A percentile compares a stretch with the other conserved stretches of the same genome.
Conservation (phyloP, 1,139 yeast genomes). For the Hansenula sp. region DNA sequence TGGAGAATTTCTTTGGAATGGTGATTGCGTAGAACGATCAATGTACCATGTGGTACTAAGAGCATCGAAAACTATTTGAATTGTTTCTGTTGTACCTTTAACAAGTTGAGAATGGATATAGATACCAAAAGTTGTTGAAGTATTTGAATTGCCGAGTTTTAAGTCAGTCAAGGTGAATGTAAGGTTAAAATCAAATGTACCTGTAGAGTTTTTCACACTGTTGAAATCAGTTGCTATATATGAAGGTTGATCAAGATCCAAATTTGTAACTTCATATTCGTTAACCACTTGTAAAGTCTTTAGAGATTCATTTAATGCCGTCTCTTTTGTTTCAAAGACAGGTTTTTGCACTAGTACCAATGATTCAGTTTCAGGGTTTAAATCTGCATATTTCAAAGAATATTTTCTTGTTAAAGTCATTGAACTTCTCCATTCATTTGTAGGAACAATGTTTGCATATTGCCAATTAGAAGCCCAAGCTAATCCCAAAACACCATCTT, state of each 20-base stretch:
- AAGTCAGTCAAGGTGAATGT: conserved; percentile 8
- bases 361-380: conserved; percentile 21
- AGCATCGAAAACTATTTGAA: conserved; percentile 15
- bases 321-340: conserved; percentile 7
- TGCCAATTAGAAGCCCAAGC: conserved; percentile 40
- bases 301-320: background rate
- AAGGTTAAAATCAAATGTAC: conserved; percentile 15
- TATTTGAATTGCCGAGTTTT: background rate
- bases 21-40: conserved; percentile 12
- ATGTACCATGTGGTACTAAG: conserved; percentile 11
- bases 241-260: background rate
- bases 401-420: conserved; percentile 29
- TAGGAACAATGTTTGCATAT: conserved; percentile 29
- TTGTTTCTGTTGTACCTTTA: conserved; percentile 6
- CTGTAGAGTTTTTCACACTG: conserved; percentile 4
- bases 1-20: conserved; percentile 10
- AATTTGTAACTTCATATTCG: background rate
- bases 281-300: background rate
- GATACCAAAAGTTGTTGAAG: conserved; percentile 7
- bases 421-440: conserved; percentile 29
- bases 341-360: conserved; percentile 24
- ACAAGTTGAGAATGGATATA: conserved; percentile 9
- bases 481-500: conserved; percentile 24
- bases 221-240: conserved; percentile 3
- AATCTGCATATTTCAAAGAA: conserved; percentile 22